Percentiles rank a stretch among this genome's conserved stretches.
Evolutionary conservation across 2,329 filamentous ascomycete genomes (phyloP).

Genomic region (Aspergillus ochraceus): DNA sequence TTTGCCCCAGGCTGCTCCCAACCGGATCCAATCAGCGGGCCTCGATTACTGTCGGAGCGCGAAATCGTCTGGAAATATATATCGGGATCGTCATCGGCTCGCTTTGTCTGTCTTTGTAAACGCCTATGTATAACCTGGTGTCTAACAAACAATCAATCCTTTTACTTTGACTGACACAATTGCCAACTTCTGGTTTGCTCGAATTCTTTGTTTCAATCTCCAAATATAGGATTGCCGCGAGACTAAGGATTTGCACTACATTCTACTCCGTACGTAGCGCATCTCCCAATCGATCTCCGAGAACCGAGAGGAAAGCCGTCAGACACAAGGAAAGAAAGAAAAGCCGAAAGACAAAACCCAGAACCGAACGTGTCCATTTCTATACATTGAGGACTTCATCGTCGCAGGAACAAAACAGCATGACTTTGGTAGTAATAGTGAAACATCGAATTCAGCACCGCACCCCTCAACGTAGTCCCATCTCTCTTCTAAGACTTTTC

Average conservation of each 20-base stretch:
- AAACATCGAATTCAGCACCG: constrained; percentile 24
- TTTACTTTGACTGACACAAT: not conserved
- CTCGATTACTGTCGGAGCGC: not conserved
- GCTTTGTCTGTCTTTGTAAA: not conserved
- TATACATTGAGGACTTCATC: constrained; percentile 34
- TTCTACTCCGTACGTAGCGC: not conserved
- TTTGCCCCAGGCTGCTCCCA: constrained; percentile 9
- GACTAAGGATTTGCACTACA: not conserved
- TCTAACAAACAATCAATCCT: not conserved
- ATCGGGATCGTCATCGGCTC: not conserved
- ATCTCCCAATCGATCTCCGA: not conserved
- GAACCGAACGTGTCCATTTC: constrained; percentile 26
- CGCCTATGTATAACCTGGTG: not conserved
- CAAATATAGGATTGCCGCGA: no score
- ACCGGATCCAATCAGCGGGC: not conserved
- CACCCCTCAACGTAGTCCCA: constrained; percentile 20
- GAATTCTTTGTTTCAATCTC: not conserved
- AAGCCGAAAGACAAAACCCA: not conserved
- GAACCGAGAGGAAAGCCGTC: not conserved
- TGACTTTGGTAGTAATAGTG: constrained; percentile 23
- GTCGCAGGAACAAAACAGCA: constrained; percentile 26
- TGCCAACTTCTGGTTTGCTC: not conserved
- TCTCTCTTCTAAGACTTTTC: constrained; percentile 24
- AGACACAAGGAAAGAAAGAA: not conserved
- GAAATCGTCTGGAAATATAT: not conserved